phyloP scores from a whole-genome alignment of 225 moss, liverwort and hornwort genomes.

The Lunularia cruciata region DNA sequence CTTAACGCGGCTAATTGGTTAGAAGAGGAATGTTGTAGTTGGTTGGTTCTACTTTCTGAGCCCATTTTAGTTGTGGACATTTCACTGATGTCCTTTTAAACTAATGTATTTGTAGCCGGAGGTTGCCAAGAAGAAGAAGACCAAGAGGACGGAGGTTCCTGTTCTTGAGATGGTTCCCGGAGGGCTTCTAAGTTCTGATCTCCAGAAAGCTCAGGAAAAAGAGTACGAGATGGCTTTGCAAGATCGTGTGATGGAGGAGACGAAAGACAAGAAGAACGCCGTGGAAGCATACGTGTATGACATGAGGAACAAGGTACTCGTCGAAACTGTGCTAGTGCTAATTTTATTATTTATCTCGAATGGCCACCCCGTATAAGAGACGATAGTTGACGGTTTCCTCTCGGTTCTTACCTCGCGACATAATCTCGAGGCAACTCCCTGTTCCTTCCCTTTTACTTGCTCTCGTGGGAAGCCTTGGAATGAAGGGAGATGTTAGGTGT shows the following conservation, averaged over 20 bases:
- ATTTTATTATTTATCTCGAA: not conserved
- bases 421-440: too few species aligned
- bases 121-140: slow-evolving; percentile 84
- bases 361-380: not conserved
- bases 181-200: slow-evolving; percentile 53
- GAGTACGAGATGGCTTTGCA: slow-evolving; percentile 98
- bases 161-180: slow-evolving; percentile 79
- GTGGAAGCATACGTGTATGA: slow-evolving; percentile 98
- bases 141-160: slow-evolving; percentile 82
- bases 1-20: too few species aligned
- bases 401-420: too few species aligned
- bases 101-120: slow-evolving; percentile 44
- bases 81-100: too few species aligned
- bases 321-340: not conserved
- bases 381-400: too few species aligned
- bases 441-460: too few species aligned
- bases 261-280: slow-evolving; percentile 97
- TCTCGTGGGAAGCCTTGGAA: too few species aligned
- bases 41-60: too few species aligned
- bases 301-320: slow-evolving; percentile 83
- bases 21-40: too few species aligned
- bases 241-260: slow-evolving; percentile 99
- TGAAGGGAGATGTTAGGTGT: too few species aligned
- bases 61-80: too few species aligned
- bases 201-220: slow-evolving; percentile 87